Conservation (phyloP, 495 filamentous ascomycete genomes). For the Elaphomyces granulatus region DNA sequence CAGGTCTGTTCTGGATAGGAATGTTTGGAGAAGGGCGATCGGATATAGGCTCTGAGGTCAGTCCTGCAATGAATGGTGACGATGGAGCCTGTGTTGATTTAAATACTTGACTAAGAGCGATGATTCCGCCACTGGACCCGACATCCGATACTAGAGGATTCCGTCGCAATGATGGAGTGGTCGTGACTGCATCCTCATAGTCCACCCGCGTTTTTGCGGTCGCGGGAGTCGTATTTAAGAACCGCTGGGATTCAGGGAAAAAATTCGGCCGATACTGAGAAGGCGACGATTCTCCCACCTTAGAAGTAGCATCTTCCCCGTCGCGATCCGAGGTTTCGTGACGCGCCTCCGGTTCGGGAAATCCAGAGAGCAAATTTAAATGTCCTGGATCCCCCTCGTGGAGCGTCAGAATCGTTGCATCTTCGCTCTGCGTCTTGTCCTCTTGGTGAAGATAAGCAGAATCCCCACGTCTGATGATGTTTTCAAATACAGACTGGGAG, state of each 20-base stretch:
- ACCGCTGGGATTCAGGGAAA: slow-evolving; percentile 37
- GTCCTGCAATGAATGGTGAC: slow-evolving; percentile 30
- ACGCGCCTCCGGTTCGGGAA: slow-evolving; percentile 17
- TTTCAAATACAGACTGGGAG: slow-evolving; percentile 38
- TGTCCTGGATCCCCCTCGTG: slow-evolving; percentile 35
- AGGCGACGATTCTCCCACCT: slow-evolving; percentile 26
- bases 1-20: slow-evolving; percentile 27
- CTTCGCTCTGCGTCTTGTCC: slow-evolving; percentile 14
- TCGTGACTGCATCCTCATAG: slow-evolving; percentile 13
- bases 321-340: slow-evolving; percentile 20
- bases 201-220: slow-evolving; percentile 23
- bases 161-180: slow-evolving; percentile 29
- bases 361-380: slow-evolving; percentile 32
- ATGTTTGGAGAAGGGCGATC: slow-evolving; percentile 40
- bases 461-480: slow-evolving; percentile 25
- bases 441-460: slow-evolving; percentile 15
- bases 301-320: slow-evolving; percentile 24
- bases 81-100: slow-evolving; percentile 39
- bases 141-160: slow-evolving; percentile 33
- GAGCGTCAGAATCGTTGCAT: slow-evolving; percentile 25
- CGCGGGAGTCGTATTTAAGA: slow-evolving; percentile 30
- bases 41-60: slow-evolving; percentile 27
- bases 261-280: slow-evolving; percentile 23
- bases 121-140: slow-evolving; percentile 27
- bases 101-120: slow-evolving; percentile 39